Evolutionary conservation across 352 stramenopile species (phyloP).

Genomic region (Globisporangium apiculatum): DNA sequence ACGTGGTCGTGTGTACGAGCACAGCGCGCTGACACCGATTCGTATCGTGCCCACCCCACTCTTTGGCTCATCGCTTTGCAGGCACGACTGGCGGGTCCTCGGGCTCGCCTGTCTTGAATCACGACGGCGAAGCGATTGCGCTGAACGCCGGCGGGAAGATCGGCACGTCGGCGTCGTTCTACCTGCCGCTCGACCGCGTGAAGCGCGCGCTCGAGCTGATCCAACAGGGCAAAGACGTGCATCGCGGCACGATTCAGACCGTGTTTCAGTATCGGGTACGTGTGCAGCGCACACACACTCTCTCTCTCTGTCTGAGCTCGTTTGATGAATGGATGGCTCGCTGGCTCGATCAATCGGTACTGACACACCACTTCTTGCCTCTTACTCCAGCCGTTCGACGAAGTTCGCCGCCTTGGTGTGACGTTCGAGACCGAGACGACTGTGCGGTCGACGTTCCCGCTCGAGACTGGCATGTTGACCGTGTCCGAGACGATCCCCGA

Average conservation of each 20-base stretch:
- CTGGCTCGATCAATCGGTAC: neutral
- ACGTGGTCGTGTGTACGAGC: too few relatives aligned
- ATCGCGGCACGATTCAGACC: conserved; percentile 84
- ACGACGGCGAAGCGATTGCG: conserved; percentile 83
- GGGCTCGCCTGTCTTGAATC: conserved; percentile 85
- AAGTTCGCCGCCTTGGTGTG: conserved; percentile 83
- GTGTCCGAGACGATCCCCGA: conserved; percentile 82
- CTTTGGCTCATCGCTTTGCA: conserved; percentile 13
- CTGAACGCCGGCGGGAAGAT: conserved; percentile 90
- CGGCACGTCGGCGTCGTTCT: conserved; percentile 84
- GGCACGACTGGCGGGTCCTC: conserved; percentile 81
- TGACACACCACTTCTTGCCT: neutral
- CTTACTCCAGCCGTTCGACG: conserved; percentile 69
- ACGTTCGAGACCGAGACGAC: conserved; percentile 62
- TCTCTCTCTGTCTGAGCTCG: neutral
- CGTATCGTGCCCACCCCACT: too few relatives aligned
- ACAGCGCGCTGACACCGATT: too few relatives aligned
- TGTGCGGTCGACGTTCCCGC: conserved; percentile 70
- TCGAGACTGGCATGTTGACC: conserved; percentile 88
- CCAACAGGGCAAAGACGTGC: conserved; percentile 54
- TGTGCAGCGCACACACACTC: neutral
- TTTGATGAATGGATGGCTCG: too few relatives aligned
- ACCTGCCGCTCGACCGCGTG: conserved; percentile 86
- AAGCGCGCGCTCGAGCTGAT: conserved; percentile 83
- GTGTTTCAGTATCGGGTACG: conserved; percentile 84